Evolutionary conservation across 345 rosid species (phyloP).

Genomic region (Microcos paniculata): DNA sequence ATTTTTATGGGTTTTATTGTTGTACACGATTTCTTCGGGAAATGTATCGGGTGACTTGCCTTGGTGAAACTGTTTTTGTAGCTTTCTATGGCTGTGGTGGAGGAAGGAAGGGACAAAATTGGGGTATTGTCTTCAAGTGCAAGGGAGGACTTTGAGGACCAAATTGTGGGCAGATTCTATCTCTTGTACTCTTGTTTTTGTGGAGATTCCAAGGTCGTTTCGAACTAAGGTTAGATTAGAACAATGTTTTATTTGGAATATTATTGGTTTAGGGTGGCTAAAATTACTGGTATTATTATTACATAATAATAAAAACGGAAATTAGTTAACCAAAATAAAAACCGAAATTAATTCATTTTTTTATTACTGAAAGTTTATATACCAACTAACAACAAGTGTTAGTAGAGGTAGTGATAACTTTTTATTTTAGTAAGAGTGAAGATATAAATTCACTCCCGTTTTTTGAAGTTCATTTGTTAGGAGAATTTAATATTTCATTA

Average conservation of each 20-base stretch:
- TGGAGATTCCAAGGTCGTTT: conserved; percentile 14
- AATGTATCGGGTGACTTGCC: conserved; percentile 1
- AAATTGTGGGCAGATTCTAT: conserved; percentile 4
- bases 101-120: conserved; percentile 2
- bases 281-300: too few species aligned
- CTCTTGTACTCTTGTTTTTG: neutral
- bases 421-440: too few species aligned
- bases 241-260: neutral
- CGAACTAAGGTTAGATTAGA: conserved; percentile 5
- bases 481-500: too few species aligned
- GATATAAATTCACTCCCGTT: too few species aligned
- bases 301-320: too few species aligned
- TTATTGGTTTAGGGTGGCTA: too few species aligned
- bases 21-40: neutral
- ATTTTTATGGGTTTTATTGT: neutral
- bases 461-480: too few species aligned
- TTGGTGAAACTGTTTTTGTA: neutral
- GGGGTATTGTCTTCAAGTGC: conserved; percentile 12
- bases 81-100: conserved; percentile 15
- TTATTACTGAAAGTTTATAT: too few species aligned
- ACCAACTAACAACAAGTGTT: too few species aligned
- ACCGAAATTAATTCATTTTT: too few species aligned
- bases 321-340: too few species aligned
- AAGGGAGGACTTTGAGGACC: neutral
- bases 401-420: too few species aligned